Conservation (phyloP, 176 grass and related monocot genomes). For the Elaeis guineensis region DNA sequence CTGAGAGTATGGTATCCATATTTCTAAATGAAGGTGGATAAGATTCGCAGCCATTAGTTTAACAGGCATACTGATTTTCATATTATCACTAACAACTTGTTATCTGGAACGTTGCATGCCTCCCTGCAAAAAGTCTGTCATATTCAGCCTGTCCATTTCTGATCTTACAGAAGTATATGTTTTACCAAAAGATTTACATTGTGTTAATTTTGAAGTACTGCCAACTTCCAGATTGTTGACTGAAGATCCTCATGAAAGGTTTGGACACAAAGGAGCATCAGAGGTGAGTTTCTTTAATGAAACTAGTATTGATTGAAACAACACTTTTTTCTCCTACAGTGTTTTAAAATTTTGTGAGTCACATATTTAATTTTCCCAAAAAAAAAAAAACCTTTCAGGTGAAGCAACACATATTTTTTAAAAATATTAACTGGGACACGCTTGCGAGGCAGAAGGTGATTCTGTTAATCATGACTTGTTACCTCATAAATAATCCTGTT, state of each 20-base stretch:
- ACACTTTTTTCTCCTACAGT: not conserved
- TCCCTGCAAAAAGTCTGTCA: no score
- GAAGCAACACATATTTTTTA: constrained; percentile 86
- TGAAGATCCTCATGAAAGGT: constrained; percentile 91
- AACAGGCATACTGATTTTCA: no score
- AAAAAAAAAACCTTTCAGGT: constrained; percentile 44
- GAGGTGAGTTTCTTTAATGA: constrained; percentile 54
- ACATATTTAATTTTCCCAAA: constrained; percentile 20
- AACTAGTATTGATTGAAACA: constrained; percentile 11
- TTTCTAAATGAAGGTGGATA: no score
- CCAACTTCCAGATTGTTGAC: constrained; percentile 77
- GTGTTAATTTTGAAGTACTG: not conserved
- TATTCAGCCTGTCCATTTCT: no score
- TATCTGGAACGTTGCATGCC: no score
- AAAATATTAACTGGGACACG: constrained; percentile 96
- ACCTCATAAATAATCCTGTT: not conserved
- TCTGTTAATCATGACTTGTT: not conserved
- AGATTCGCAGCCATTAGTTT: no score
- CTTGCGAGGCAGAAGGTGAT: constrained; percentile 89
- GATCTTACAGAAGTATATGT: no score
- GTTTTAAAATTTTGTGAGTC: constrained; percentile 9
- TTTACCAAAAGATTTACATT: no score
- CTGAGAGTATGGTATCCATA: no score
- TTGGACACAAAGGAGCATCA: constrained; percentile 83
- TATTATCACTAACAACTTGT: no score